phyloP scores from a whole-genome alignment of 306 rosid species.

The Glycine tomentella region DNA sequence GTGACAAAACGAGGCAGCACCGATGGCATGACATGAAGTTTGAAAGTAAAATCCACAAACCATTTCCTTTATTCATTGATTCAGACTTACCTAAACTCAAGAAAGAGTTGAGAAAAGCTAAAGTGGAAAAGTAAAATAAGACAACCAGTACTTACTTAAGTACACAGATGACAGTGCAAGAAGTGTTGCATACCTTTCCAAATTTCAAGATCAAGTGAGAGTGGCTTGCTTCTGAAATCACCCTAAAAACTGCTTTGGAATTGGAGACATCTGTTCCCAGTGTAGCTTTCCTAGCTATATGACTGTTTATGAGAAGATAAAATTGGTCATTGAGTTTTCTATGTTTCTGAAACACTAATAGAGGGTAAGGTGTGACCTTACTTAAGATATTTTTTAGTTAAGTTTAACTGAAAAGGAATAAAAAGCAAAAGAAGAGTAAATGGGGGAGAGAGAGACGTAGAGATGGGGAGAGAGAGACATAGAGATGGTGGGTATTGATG shows the following conservation, averaged over 20 bases:
- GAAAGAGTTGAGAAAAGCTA: conserved; percentile 35
- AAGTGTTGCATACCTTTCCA: conserved; percentile 48
- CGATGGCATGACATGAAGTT: not conserved
- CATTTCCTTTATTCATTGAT: conserved; percentile 24
- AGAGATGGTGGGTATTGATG: conserved; percentile 61
- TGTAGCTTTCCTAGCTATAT: not conserved
- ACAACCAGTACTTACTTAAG: conserved; percentile 26
- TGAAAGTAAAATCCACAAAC: conserved; percentile 8
- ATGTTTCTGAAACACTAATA: conserved; percentile 50
- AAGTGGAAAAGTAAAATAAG: conserved; percentile 40
- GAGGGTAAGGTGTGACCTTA: conserved; percentile 43
- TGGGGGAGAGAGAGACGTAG: too few relatives aligned
- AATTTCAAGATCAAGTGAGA: conserved; percentile 49
- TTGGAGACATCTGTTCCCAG: conserved; percentile 55
- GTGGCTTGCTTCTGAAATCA: conserved; percentile 47
- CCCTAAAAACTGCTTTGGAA: conserved; percentile 55
- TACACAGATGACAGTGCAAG: conserved; percentile 37
- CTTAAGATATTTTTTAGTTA: conserved; percentile 30
- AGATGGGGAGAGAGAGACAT: too few relatives aligned
- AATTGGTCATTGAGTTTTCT: conserved; percentile 49
- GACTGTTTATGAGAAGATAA: conserved; percentile 57
- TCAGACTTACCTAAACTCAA: conserved; percentile 27
- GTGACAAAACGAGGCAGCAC: not conserved
- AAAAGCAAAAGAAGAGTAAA: conserved; percentile 31
- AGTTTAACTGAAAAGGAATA: conserved; percentile 40